Conservation (phyloP, 2,329 filamentous ascomycete species). For the Tolypocladium amazonense region DNA sequence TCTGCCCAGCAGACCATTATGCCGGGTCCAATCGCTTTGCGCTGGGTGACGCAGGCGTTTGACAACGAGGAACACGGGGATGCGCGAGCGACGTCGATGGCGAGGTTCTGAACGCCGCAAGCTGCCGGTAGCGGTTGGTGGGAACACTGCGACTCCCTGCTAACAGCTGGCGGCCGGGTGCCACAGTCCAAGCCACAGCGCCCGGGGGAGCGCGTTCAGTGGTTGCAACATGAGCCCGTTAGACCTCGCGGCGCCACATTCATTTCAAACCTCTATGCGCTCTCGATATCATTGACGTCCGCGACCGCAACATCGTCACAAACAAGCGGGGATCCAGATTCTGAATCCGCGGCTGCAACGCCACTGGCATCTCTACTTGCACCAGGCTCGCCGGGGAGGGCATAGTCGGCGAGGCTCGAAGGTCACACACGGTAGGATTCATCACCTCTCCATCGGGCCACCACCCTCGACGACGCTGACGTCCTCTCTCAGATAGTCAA, state of each 20-base stretch:
- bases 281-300: not conserved
- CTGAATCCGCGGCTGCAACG: not conserved
- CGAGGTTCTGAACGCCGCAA: not conserved
- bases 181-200: not conserved
- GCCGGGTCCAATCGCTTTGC: conserved; percentile 8
- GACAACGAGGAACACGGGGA: not conserved
- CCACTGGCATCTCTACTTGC: not conserved
- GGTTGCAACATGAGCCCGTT: conserved; percentile 13
- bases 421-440: not conserved
- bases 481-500: not conserved
- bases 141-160: not conserved
- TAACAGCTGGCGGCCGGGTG: not conserved
- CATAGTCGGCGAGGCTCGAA: not conserved
- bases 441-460: not conserved
- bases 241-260: not conserved
- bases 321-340: not conserved
- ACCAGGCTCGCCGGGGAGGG: not conserved
- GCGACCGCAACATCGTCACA: too few relatives aligned
- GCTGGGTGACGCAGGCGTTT: not conserved
- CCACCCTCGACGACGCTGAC: not conserved
- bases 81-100: not conserved
- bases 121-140: not conserved
- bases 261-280: not conserved
- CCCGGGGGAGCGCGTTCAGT: conserved; percentile 14
- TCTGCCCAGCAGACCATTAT: conserved; percentile 27